Base-by-base conservation (phyloP, 768 basidiomycete genomes). In the Suillus occidentalis region DNA sequence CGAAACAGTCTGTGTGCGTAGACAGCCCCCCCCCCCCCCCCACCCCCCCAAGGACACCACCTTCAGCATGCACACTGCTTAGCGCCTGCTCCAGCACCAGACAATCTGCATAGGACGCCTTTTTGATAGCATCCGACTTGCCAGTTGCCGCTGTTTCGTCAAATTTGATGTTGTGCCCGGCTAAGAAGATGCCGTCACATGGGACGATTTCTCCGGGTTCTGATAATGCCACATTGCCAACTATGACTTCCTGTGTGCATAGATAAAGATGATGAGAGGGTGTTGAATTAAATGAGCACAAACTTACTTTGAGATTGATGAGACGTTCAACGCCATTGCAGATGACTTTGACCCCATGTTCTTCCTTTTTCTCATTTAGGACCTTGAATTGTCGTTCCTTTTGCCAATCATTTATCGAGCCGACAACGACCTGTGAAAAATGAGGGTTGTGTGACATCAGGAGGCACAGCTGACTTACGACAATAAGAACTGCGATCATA, bases 71-170 rank as follows among this genome's bases (percentile, higher is more conserved):
- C 58, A 34, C 56, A 45, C 22, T 53, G 6, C 60, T 63, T 9
- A 71, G 77, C 49, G 79, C 79, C 20, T 81, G 72, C 60, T 82
- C 78, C 60, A 86, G 76, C 9, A 81, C 82, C 37, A 92, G 69
- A 68, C 91, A 90, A 47, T 95, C 90, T 25, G 86, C 85, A 76
- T 90, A 97, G 1, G 91, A 69, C 20, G 88, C 73, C 77, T 99
- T 99, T 75, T 89, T 90, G 76, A 99, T 95, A 18, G 95, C 90
- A 76, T 99, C 96, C 9, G 92, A 92, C 80, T 99, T 97, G 68
- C 97, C 97, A 0, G 97, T 99, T 49, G 95, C 95, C 25, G 93
- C 93, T 31, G 93, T 94, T 76, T 99, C 97, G 72, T 99, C 97
- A 74, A 95, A 98, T 72, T 87, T 90, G 70, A 98, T 90, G 68